phyloP scores from a whole-genome alignment of 2,329 filamentous ascomycete species.

The Botryotinia globosa region DNA sequence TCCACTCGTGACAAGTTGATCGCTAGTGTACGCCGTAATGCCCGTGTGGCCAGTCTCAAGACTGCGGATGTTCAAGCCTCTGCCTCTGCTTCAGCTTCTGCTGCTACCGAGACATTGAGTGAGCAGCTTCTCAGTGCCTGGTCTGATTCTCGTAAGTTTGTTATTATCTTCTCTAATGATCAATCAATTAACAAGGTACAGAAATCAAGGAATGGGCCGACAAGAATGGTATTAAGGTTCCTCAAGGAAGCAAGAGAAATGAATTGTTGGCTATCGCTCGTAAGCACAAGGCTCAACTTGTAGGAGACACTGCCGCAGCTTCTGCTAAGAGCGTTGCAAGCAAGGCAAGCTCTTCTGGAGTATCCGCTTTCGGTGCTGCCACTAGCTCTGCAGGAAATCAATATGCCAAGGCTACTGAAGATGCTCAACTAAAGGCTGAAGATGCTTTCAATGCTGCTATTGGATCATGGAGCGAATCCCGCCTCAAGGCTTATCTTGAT shows the following conservation, averaged over 20 bases:
- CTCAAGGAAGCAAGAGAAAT: conserved; percentile 83
- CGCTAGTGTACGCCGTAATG: conserved; percentile 85
- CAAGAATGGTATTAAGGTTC: conserved; percentile 84
- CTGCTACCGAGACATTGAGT: conserved; percentile 70
- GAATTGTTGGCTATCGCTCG: conserved; percentile 87
- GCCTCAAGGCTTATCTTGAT: conserved; percentile 75
- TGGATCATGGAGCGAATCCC: conserved; percentile 66
- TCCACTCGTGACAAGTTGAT: conserved; percentile 82
- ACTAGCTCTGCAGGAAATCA: conserved; percentile 74
- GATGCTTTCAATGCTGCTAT: conserved; percentile 65
- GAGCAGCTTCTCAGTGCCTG: conserved; percentile 86
- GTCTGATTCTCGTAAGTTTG: conserved; percentile 62
- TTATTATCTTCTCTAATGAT: not conserved
- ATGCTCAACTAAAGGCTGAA: conserved; percentile 58
- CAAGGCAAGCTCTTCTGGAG: conserved; percentile 63
- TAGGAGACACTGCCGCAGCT: conserved; percentile 59
- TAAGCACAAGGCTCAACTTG: conserved; percentile 74
- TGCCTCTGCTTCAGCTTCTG: conserved; percentile 62
- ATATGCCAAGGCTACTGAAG: conserved; percentile 72
- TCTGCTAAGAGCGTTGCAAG: conserved; percentile 68
- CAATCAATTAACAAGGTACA: conserved; percentile 23
- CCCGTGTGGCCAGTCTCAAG: conserved; percentile 72
- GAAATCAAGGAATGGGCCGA: conserved; percentile 91
- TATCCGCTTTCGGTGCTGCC: conserved; percentile 64
- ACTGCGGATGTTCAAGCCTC: conserved; percentile 59